These are phyloP conservation scores for Meyerozyma elateridarum DNA, from an alignment of 1,139 yeast genomes.

Conservation along the genomic window DNA sequence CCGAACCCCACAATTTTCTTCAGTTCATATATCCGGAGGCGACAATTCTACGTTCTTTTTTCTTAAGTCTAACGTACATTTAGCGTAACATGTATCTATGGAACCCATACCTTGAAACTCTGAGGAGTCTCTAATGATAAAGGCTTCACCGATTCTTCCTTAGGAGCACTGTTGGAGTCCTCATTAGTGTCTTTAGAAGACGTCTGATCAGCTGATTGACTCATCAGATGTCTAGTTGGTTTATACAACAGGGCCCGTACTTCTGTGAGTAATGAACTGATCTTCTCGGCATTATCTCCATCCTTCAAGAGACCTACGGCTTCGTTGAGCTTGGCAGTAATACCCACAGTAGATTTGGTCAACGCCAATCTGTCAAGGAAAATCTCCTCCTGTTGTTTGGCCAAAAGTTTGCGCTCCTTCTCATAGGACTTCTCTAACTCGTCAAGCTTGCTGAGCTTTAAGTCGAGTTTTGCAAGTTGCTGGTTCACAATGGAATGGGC, in stretches of 20 bases:
- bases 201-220: constrained; percentile 12
- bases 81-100: constrained; percentile 25
- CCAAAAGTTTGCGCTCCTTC: constrained; percentile 68
- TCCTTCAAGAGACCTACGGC: constrained; percentile 21
- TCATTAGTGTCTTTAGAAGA: constrained; percentile 9
- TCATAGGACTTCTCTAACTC: constrained; percentile 77
- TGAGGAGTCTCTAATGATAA: constrained; percentile 80
- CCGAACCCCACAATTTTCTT: no score
- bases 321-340: constrained; percentile 46
- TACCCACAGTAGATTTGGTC: constrained; percentile 52
- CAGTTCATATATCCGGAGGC: no score
- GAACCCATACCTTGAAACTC: constrained; percentile 83
- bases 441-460: constrained; percentile 66
- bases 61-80: constrained; percentile 6
- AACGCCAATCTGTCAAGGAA: constrained; percentile 75
- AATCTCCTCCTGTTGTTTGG: constrained; percentile 75
- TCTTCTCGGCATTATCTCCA: constrained; percentile 12
- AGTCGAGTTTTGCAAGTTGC: constrained; percentile 69
- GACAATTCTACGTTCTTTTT: background rate
- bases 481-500: constrained; percentile 60
- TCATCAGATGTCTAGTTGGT: constrained; percentile 40
- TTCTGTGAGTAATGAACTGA: constrained; percentile 34
- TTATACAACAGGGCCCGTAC: constrained; percentile 47
- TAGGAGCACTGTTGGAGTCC: constrained; percentile 12
- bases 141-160: constrained; percentile 49